These are phyloP conservation scores for Aspergillus sp. DNA, from an alignment of 2,329 filamentous ascomycete species.

Conservation along the genomic window DNA sequence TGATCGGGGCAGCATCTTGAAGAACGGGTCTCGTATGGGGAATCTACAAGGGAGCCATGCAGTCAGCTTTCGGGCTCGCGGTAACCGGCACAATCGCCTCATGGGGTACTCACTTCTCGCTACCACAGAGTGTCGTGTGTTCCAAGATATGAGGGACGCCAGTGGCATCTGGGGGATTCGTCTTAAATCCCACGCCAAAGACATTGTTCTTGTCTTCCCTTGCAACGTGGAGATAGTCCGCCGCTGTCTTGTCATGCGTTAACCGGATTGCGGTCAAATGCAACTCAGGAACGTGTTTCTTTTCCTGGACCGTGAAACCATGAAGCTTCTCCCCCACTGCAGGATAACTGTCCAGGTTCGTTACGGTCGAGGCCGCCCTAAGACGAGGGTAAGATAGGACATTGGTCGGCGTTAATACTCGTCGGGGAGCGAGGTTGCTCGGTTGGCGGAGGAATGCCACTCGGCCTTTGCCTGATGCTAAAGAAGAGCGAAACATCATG, in stretches of 20 bases:
- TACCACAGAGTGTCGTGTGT: constrained; percentile 94
- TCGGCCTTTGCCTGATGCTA: constrained; percentile 26
- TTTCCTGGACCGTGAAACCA: constrained; percentile 85
- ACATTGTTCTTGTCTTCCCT: constrained; percentile 98
- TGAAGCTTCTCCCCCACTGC: constrained; percentile 81
- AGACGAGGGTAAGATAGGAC: constrained; percentile 15
- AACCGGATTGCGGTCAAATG: constrained; percentile 88
- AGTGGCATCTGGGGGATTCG: constrained; percentile 93
- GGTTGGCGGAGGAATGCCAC: constrained; percentile 21
- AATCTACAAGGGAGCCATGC: constrained; percentile 55
- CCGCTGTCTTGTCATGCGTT: constrained; percentile 90
- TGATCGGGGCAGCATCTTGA: constrained; percentile 98
- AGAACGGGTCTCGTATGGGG: constrained; percentile 97
- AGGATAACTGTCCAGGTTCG: constrained; percentile 73
- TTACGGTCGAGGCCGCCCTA: constrained; percentile 59
- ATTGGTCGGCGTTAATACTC: constrained; percentile 17
- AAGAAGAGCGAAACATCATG: constrained; percentile 34
- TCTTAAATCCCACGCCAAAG: constrained; percentile 99
- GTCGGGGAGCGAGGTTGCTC: constrained; percentile 8
- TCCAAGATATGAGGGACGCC: constrained; percentile 96
- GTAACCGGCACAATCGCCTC: background rate
- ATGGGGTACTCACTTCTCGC: constrained; percentile 68
- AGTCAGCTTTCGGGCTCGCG: constrained; percentile 12
- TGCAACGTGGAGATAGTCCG: constrained; percentile 93
- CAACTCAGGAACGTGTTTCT: constrained; percentile 90